Base-by-base conservation (phyloP, 257 asterid genomes). In the Jaltomata sinuosa region DNA sequence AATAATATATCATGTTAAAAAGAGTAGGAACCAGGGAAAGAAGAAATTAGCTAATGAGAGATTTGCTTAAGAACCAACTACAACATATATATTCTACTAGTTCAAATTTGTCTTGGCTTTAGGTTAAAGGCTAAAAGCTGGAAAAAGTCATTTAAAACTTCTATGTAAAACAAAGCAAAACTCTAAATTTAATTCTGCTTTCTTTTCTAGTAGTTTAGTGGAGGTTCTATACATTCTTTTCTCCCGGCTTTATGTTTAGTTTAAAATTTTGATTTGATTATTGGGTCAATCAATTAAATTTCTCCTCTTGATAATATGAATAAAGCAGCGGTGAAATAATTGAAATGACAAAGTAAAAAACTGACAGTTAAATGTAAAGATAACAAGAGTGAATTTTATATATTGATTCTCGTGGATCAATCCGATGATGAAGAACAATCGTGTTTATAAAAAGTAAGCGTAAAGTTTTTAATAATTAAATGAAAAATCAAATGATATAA, bases 71-170 rank as follows among this genome's bases (percentile, higher is more conserved):
- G 80, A 81, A 68, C 79, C 84, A 79, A 79, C 71, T 83, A 62
- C 85, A 42, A 69, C 77, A 22, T n/a, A 31, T 40, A 42, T 67
- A 59, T 84, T n/a, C n/a, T 61, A 85, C 62, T 78, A 11, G 80
- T 87, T 84, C 65, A 85, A 83, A 84, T 82, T 82, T 87, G 91
- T 90, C 91, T 91, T 82, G 81, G 62, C 88, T 85, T 89, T 65
- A 77, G 88, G 92, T 88, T 82, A 85, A 89, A 89, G 87, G 83
- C 64, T 80, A 49, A 79, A 85, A 52, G 82, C 45, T 40, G 74
- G 40, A 29, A 47, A 79, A 55, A 42, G 81, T 88, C 83, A 54
- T 83, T 62, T 83, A 85, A 89, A 91, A 84, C 91, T 90, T 89
- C 45, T 82, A 83, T 87, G 78, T 85, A 82, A 74, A 85, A 78